Evolutionary conservation across 306 rosid genomes (phyloP), one percentile per base, ranked within the genome.

Genomic region (Cicer arietinum): DNA sequence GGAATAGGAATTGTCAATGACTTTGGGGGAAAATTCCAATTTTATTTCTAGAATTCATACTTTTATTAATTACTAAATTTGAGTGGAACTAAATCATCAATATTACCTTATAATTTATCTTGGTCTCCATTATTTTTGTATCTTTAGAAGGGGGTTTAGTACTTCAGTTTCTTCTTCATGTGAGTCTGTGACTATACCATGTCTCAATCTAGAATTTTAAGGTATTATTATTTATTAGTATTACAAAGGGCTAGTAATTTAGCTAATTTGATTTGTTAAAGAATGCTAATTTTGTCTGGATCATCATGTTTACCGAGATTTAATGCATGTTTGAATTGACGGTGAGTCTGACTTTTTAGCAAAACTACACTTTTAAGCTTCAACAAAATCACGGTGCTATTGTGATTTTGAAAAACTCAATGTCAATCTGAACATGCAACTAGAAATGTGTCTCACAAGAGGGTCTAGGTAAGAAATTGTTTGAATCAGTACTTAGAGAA

Each of bases 191-290:
- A 51, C 4, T 41, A 22, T 54, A 30, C 35, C 35, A 30, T 17
- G 8, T 77, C 46, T n/a, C 12, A 52, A 17, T 79, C 63, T 42
- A 35, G 76, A 67, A 62, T 35, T 81, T 45, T 9, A 10, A 45
- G 35, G 11, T 10, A 45, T 45, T 45, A 30, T 30, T 30, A 30
- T 17, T 7, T 54, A 18, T 54, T 54, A 52, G 52, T 51, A 40
- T 77, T 74, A 20, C 64, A 59, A 67, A 37, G 46, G 45, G 48
- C 50, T 82, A 67, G 63, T 74, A 11, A 40, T 14, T 60, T 62
- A 46, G 10, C 51, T 46, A 46, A 46, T 46, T 46, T 46, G 12
- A 46, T 46, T 46, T 47, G 52, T 47, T 47, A 47, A 5, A 47
- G 6, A 47, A 47, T 47, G n/a, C 6, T 47, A 47, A 10, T 47